Percentiles rank a stretch among this genome's conserved stretches.
phyloP scores from a whole-genome alignment of 495 filamentous ascomycete genomes.

The Cairneyella variabilis region DNA sequence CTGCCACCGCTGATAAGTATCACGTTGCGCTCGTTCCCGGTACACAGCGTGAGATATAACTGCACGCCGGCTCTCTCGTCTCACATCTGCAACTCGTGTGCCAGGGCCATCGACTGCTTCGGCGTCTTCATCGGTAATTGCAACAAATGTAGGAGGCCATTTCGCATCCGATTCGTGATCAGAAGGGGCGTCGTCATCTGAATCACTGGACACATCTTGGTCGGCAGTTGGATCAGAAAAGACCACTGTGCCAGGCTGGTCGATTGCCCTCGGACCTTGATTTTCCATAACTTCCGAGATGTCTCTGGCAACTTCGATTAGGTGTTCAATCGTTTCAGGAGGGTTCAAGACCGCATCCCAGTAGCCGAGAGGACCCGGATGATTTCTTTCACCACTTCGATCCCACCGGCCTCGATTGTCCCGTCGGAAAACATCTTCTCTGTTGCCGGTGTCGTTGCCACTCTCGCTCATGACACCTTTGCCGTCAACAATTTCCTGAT shows the following conservation, averaged over 20 bases:
- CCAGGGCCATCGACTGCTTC: slow-evolving; percentile 27
- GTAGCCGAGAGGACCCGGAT: slow-evolving; percentile 7
- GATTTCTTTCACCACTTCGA: neutral
- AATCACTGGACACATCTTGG: slow-evolving; percentile 6
- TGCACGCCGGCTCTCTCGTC: slow-evolving; percentile 4
- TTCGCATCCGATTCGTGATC: neutral
- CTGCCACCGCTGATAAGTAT: slow-evolving; percentile 68
- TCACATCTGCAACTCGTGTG: slow-evolving; percentile 13
- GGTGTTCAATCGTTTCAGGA: slow-evolving; percentile 3
- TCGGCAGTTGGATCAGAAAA: too few relatives aligned
- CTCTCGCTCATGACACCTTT: slow-evolving; percentile 28
- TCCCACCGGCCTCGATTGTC: slow-evolving; percentile 3
- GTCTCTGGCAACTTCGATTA: neutral
- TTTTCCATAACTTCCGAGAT: neutral
- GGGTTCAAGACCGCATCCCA: slow-evolving; percentile 26
- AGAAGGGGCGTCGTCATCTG: slow-evolving; percentile 20
- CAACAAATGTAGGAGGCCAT: slow-evolving; percentile 21
- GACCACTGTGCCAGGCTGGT: too few relatives aligned
- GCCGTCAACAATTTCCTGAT: slow-evolving; percentile 56
- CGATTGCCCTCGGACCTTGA: neutral
- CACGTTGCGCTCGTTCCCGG: slow-evolving; percentile 36
- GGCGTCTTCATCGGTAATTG: slow-evolving; percentile 26
- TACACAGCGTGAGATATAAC: slow-evolving; percentile 16
- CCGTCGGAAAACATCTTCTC: slow-evolving; percentile 34
- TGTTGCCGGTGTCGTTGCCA: slow-evolving; percentile 43